phyloP scores from a whole-genome alignment of 495 filamentous ascomycete genomes.

The Podospora bellae-mahoneyi region DNA sequence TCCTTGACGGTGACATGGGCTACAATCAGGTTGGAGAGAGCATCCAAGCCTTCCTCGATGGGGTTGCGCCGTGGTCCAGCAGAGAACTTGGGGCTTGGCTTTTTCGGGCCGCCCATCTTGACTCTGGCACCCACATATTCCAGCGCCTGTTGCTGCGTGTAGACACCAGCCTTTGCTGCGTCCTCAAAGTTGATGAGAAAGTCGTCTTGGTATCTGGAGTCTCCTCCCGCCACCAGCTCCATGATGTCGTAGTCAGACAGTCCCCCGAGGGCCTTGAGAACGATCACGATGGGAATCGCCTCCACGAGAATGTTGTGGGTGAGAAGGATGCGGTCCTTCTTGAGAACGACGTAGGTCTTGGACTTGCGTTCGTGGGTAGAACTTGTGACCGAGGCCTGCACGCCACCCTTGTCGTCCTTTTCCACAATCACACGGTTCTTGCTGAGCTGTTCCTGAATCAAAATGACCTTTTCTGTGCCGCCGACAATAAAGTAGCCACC shows the following conservation, averaged over 20 bases:
- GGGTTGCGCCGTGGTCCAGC: conserved; percentile 56
- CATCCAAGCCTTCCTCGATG: conserved; percentile 85
- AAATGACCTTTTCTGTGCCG: conserved; percentile 91
- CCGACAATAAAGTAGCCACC: conserved; percentile 92
- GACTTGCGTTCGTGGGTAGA: conserved; percentile 96
- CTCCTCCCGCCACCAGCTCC: conserved; percentile 77
- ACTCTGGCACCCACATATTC: conserved; percentile 84
- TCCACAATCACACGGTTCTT: conserved; percentile 99
- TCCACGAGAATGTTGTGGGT: conserved; percentile 92
- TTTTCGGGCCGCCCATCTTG: conserved; percentile 69
- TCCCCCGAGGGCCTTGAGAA: conserved; percentile 90
- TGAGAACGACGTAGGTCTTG: conserved; percentile 89
- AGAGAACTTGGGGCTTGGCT: conserved; percentile 36
- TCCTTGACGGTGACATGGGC: conserved; percentile 88
- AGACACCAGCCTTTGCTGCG: conserved; percentile 71
- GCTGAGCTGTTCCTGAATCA: conserved; percentile 96
- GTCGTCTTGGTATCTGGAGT: conserved; percentile 83
- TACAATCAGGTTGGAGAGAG: conserved; percentile 83
- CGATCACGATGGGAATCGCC: conserved; percentile 84
- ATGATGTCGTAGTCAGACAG: conserved; percentile 92
- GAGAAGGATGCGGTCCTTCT: conserved; percentile 84
- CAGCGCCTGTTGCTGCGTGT: conserved; percentile 89
- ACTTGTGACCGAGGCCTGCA: conserved; percentile 97
- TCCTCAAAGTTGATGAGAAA: conserved; percentile 95
- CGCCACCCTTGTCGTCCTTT: conserved; percentile 76